These are phyloP conservation scores for Coemansia sp. DNA, from an alignment of 192 early-diverging fungal species.

Conservation along the genomic window DNA sequence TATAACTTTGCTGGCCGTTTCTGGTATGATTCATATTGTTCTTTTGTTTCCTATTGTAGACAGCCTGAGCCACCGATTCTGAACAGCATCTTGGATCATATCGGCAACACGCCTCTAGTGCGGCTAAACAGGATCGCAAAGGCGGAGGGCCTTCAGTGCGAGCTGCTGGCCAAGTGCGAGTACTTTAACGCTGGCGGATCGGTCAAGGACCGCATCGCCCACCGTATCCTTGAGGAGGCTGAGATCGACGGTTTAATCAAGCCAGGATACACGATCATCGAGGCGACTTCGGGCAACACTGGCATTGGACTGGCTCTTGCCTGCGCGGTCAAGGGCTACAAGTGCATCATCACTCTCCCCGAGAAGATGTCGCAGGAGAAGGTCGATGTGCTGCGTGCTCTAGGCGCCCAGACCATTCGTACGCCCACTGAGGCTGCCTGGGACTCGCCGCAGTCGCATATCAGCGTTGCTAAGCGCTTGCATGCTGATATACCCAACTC, in stretches of 20 bases:
- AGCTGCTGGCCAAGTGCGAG: constrained; percentile 97
- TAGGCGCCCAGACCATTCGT: constrained; percentile 97
- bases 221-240: constrained; percentile 95
- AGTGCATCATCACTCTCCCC: constrained; percentile 96
- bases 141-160: constrained; percentile 91
- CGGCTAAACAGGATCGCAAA: constrained; percentile 87
- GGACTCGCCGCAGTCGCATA: constrained; percentile 98
- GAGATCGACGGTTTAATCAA: constrained; percentile 89
- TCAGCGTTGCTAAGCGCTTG: constrained; percentile 92
- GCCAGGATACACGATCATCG: constrained; percentile 95
- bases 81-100: constrained; percentile 89
- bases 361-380: constrained; percentile 99
- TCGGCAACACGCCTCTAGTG: constrained; percentile 96
- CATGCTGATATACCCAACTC: constrained; percentile 96
- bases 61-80: constrained; percentile 79
- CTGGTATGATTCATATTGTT: background rate
- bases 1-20: background rate
- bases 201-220: constrained; percentile 98
- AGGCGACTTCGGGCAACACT: constrained; percentile 99
- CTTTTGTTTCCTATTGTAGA: constrained; percentile 28
- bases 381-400: constrained; percentile 96
- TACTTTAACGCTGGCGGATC: constrained; percentile 99
- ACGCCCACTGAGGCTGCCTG: constrained; percentile 99
- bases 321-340: constrained; percentile 98
- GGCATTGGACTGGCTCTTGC: constrained; percentile 98